Evolutionary conservation across 2,329 filamentous ascomycete species (phyloP), one percentile per base, ranked within the genome.

Genomic region (Sclerotinia borealis): DNA sequence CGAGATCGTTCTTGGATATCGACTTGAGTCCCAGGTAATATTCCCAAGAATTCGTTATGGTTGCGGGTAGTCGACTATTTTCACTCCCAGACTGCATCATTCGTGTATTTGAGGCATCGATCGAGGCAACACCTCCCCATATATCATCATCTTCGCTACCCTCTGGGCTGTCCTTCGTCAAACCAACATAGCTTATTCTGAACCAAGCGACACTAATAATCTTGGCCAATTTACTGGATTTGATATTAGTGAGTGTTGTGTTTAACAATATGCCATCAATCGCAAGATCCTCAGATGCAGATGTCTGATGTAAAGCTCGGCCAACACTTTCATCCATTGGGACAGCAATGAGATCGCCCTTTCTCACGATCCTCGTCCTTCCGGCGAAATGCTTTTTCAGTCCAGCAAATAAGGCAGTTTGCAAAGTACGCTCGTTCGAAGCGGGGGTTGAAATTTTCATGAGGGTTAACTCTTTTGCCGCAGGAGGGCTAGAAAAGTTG

Each of bases 61-160:
- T 87, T 8, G 90, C 86, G 0, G 93, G 93, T 8, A 96, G 82
- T 59, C 88, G 88, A 71, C 90, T 88, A 51, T 90, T 90, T 72
- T 92, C 91, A 68, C 89, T 96, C 4, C 95, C 95, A 41, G 93
- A 92, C 72, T 96, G 92, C 64, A 93, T 90, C 81, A 98, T 93
- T 65, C 92, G 89, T 4, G 96, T 96, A 64, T 87, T 90, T 8
- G 88, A 85, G 50, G 91, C 90, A 74, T 98, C 93, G 55, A 99
- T 91, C 52, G 89, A 89, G 3, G 90, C 91, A 45, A 93, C 87
- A 1, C 90, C 90, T 43, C 91, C 92, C 95, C 95, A 99, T 10
- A 87, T 79, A 59, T 90, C 87, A 55, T 87, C 84, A 2, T 84
- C 80, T 17, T 84, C 83, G n/a, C 83, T 80, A 10, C 11, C 25